phyloP scores from a whole-genome alignment of 441 rosid genomes.

The Eutrema salsugineum region DNA sequence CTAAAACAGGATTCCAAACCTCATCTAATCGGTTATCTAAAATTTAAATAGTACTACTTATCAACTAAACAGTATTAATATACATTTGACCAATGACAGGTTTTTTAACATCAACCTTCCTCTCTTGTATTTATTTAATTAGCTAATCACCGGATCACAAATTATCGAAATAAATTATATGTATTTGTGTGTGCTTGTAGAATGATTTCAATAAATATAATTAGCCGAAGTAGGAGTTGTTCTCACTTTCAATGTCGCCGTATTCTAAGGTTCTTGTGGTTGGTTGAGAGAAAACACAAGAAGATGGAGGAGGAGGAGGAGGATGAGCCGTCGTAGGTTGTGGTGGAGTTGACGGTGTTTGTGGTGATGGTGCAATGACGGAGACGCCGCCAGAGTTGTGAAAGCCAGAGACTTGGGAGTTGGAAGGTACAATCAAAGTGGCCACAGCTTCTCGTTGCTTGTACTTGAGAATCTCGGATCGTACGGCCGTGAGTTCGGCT shows the following conservation, averaged over 20 bases:
- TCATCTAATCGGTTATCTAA: not conserved
- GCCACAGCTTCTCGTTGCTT: constrained; percentile 53
- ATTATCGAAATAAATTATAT: constrained; percentile 33
- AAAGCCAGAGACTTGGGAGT: constrained; percentile 47
- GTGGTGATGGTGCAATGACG: constrained; percentile 41
- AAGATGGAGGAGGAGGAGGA: constrained; percentile 37
- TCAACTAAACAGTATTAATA: not conserved
- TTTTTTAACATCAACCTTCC: constrained; percentile 20
- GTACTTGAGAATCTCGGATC: constrained; percentile 59
- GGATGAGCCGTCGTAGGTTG: constrained; percentile 38
- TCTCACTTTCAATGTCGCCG: constrained; percentile 58
- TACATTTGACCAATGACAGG: not conserved
- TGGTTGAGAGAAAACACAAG: constrained; percentile 63
- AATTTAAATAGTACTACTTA: not conserved
- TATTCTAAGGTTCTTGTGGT: constrained; percentile 41
- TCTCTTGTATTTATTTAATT: constrained; percentile 24
- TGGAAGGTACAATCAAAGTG: constrained; percentile 32
- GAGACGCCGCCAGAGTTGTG: constrained; percentile 60
- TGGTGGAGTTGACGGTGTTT: constrained; percentile 28
- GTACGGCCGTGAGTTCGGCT: constrained; percentile 55
- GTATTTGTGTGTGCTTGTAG: constrained; percentile 16
- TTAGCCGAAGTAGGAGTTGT: constrained; percentile 76
- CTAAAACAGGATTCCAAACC: not conserved
- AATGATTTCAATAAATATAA: constrained; percentile 18
- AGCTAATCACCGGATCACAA: constrained; percentile 22